Conservation (phyloP, 106 monocot species). For the Xerophyta viscosa region DNA sequence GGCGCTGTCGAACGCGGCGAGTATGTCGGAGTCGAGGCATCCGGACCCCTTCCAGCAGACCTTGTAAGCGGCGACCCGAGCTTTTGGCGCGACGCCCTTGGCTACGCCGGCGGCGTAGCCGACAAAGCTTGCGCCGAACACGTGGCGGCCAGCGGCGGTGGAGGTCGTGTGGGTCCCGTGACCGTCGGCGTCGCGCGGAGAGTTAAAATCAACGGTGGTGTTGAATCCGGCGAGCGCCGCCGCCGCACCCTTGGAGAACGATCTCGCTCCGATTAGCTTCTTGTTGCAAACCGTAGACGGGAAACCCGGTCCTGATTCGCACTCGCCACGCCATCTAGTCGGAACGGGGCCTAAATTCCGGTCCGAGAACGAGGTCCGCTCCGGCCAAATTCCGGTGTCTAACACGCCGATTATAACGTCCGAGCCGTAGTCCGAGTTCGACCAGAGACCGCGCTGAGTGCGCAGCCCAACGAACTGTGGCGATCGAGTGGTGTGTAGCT, state of each 20-base stretch:
- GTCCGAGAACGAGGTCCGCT: conserved; percentile 74
- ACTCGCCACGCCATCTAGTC: conserved; percentile 65
- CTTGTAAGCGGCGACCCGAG: conserved; percentile 76
- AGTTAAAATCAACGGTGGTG: conserved; percentile 61
- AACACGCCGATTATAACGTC: conserved; percentile 81
- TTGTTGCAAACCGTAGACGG: conserved; percentile 54
- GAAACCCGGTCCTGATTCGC: conserved; percentile 57
- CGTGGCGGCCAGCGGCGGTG: conserved; percentile 83
- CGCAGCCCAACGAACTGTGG: conserved; percentile 91
- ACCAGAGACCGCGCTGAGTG: conserved; percentile 88
- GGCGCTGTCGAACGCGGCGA: conserved; percentile 87
- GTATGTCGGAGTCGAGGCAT: conserved; percentile 95
- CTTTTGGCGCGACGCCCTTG: conserved; percentile 94
- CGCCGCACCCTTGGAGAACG: conserved; percentile 66
- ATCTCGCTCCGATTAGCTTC: conserved; percentile 90
- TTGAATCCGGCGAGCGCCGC: conserved; percentile 44
- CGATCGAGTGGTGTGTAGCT: conserved; percentile 84
- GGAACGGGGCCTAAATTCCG: conserved; percentile 73
- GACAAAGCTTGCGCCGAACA: conserved; percentile 64
- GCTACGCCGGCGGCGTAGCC: conserved; percentile 88
- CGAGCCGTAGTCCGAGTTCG: conserved; percentile 85
- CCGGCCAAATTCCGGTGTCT: conserved; percentile 94
- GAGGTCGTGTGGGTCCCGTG: conserved; percentile 97
- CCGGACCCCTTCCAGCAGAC: conserved; percentile 91
- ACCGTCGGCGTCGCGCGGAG: conserved; percentile 88